Conservation (phyloP, 306 rosid genomes). For the Albizia julibrissin region DNA sequence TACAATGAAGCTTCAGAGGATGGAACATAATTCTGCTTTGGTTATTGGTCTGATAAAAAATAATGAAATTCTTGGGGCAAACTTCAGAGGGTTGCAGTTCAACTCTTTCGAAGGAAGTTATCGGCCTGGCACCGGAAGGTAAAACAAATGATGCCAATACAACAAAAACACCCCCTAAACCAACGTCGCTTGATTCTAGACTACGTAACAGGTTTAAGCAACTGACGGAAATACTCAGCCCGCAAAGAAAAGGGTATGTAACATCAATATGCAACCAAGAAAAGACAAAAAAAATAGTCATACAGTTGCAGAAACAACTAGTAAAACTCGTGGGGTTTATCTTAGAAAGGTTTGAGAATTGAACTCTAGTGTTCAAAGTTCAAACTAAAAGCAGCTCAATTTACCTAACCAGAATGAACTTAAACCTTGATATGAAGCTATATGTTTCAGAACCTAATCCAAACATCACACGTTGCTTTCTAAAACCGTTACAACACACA, state of each 20-base stretch:
- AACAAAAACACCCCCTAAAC: slow-evolving; percentile 54
- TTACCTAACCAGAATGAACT: slow-evolving; percentile 8
- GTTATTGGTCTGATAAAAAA: slow-evolving; percentile 80
- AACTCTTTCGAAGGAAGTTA: slow-evolving; percentile 65
- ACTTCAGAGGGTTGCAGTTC: slow-evolving; percentile 78
- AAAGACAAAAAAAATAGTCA: neutral
- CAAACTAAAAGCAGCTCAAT: neutral
- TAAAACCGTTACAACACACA: too few species aligned
- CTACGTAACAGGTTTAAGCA: slow-evolving; percentile 99
- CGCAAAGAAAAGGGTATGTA: slow-evolving; percentile 39
- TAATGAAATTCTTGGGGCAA: slow-evolving; percentile 85
- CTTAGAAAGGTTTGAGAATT: too few species aligned
- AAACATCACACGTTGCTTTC: slow-evolving; percentile 8
- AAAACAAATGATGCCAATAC: slow-evolving; percentile 51
- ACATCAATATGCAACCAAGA: neutral
- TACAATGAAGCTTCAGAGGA: too few species aligned
- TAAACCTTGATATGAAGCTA: neutral
- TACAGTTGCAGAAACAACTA: neutral
- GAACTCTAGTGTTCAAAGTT: too few species aligned
- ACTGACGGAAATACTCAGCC: slow-evolving; percentile 97
- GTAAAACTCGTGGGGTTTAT: neutral
- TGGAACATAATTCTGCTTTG: slow-evolving; percentile 80
- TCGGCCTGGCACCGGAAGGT: slow-evolving; percentile 58
- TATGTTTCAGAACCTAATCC: slow-evolving; percentile 9
- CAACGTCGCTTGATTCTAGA: slow-evolving; percentile 41